phyloP scores from a whole-genome alignment of 2,329 filamentous ascomycete species.

The Pleomassaria siparia region DNA sequence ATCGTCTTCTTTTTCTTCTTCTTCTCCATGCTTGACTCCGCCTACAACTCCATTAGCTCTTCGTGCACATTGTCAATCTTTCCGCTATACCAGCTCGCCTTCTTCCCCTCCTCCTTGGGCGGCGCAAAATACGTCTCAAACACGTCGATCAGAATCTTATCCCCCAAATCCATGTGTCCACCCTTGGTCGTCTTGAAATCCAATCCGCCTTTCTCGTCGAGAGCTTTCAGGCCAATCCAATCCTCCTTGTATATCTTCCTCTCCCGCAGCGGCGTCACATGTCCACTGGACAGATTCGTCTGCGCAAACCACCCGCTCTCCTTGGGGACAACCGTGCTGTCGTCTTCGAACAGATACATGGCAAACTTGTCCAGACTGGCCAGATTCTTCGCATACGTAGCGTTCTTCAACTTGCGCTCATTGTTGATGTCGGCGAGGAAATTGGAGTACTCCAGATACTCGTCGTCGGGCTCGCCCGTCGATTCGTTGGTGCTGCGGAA shows the following conservation, averaged over 20 bases:
- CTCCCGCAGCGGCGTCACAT: slow-evolving; percentile 67
- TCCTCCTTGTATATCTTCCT: slow-evolving; percentile 81
- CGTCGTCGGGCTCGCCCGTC: slow-evolving; percentile 57
- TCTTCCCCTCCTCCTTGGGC: slow-evolving; percentile 9
- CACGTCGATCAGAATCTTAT: slow-evolving; percentile 64
- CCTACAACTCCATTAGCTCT: slow-evolving; percentile 31
- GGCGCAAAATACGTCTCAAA: slow-evolving; percentile 69
- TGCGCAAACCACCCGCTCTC: slow-evolving; percentile 91
- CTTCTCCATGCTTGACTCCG: neutral
- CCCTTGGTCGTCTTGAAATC: slow-evolving; percentile 74
- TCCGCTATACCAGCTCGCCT: slow-evolving; percentile 13
- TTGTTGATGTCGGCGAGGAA: slow-evolving; percentile 97
- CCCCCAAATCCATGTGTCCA: slow-evolving; percentile 78
- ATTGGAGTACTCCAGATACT: slow-evolving; percentile 78
- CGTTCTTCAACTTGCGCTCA: slow-evolving; percentile 75
- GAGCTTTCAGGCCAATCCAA: slow-evolving; percentile 80
- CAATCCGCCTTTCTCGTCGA: slow-evolving; percentile 79
- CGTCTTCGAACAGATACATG: slow-evolving; percentile 87
- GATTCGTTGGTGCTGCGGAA: slow-evolving; percentile 68
- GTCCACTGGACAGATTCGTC: slow-evolving; percentile 62
- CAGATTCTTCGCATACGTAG: slow-evolving; percentile 71
- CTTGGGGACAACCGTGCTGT: slow-evolving; percentile 84
- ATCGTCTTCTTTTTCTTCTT: neutral
- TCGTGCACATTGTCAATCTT: slow-evolving; percentile 14
- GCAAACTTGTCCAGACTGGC: slow-evolving; percentile 72